Conservation (phyloP, 305 asterid genomes). For the Fraxinus latifolia region DNA sequence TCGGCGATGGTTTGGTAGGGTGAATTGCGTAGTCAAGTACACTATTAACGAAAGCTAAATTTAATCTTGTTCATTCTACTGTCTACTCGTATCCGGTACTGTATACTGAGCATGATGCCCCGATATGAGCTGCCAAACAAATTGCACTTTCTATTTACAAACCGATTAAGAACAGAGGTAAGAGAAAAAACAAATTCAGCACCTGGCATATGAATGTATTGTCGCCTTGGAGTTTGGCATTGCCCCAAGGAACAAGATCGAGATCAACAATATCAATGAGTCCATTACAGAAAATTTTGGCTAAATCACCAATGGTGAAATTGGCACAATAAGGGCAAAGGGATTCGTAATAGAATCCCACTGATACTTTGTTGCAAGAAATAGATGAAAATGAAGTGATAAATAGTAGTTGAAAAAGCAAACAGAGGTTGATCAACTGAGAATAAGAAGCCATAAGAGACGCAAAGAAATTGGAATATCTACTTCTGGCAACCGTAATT, state of each 20-base stretch:
- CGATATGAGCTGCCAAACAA: background rate
- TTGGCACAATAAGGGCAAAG: constrained; percentile 43
- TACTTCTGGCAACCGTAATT: constrained; percentile 2
- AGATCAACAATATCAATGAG: constrained; percentile 44
- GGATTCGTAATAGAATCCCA: constrained; percentile 44
- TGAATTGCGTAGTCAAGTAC: background rate
- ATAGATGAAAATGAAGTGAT: constrained; percentile 20
- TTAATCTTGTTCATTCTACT: background rate
- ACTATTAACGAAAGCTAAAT: background rate
- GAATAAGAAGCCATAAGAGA: constrained; percentile 24
- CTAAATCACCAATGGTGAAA: constrained; percentile 43
- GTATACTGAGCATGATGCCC: background rate
- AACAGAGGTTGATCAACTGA: constrained; percentile 2
- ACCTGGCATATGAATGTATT: constrained; percentile 42
- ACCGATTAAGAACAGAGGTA: constrained; percentile 5
- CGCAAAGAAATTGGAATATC: background rate
- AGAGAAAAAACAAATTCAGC: constrained; percentile 8
- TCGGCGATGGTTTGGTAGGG: background rate
- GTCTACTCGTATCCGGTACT: background rate
- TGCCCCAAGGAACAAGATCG: constrained; percentile 52
- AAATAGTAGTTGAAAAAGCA: constrained; percentile 18
- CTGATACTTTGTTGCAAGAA: constrained; percentile 35
- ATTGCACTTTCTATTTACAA: constrained; percentile 7
- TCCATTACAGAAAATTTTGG: constrained; percentile 34
- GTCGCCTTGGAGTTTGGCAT: constrained; percentile 34